Conservation (phyloP, 805 yeast species). For the Monosporozyma aquatica region DNA sequence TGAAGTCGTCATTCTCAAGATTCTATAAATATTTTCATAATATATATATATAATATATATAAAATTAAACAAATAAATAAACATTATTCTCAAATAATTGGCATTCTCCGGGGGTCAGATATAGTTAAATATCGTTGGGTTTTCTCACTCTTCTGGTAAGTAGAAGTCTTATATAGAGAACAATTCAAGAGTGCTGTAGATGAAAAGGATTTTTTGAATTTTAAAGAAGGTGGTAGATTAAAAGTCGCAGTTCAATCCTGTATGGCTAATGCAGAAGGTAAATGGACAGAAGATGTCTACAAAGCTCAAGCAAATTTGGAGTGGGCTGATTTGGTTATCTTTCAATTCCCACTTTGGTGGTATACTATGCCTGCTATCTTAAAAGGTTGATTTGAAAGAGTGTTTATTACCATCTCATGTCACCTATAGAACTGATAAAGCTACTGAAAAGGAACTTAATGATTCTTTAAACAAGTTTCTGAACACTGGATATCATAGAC, state of each 20-base stretch:
- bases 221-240: constrained; percentile 8
- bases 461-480: constrained; percentile 1
- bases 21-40: too few relatives aligned
- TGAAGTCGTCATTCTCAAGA: too few relatives aligned
- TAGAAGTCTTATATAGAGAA: constrained; percentile 17
- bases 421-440: constrained; percentile 7
- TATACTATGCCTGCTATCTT: constrained; percentile 23
- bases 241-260: constrained; percentile 9
- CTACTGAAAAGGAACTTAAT: constrained; percentile 6
- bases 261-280: constrained; percentile 6
- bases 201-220: constrained; percentile 13
- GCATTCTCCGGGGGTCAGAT: too few relatives aligned
- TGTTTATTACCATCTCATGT: constrained; percentile 17
- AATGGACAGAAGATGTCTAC: constrained; percentile 17
- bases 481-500: constrained; percentile 3
- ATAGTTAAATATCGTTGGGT: too few relatives aligned
- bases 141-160: too few relatives aligned
- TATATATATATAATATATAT: too few relatives aligned
- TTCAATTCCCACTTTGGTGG: constrained; percentile 26
- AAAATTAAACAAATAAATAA: too few relatives aligned
- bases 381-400: constrained; percentile 25
- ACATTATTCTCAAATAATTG: too few relatives aligned
- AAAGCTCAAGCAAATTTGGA: constrained; percentile 19
- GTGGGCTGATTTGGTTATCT: constrained; percentile 21
- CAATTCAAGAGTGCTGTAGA: constrained; percentile 18